Percentiles rank a stretch among this genome's conserved stretches.
These are phyloP conservation scores for Sclerotinia nivalis DNA, from an alignment of 2,329 filamentous ascomycete genomes.

Conservation along the genomic window DNA sequence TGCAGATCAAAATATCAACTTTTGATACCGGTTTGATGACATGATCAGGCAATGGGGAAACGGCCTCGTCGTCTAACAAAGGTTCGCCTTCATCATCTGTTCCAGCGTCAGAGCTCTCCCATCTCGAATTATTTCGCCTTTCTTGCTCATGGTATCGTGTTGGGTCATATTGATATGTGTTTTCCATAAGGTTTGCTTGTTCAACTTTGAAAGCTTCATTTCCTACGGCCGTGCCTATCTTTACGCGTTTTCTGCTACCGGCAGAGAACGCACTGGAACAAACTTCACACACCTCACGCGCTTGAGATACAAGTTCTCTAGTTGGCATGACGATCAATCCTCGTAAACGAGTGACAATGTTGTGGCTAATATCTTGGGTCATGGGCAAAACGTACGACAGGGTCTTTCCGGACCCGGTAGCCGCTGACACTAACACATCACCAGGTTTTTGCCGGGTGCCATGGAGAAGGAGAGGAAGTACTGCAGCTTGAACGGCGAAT, in stretches of 20 bases:
- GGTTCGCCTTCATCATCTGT: constrained; percentile 45
- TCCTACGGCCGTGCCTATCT: constrained; percentile 80
- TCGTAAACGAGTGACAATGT: constrained; percentile 65
- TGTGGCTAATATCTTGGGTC: constrained; percentile 70
- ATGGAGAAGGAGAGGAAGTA: constrained; percentile 77
- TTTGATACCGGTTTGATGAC: constrained; percentile 67
- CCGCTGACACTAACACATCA: constrained; percentile 86
- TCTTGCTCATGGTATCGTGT: constrained; percentile 52
- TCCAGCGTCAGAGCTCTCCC: constrained; percentile 49
- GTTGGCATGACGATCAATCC: constrained; percentile 89
- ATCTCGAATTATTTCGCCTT: constrained; percentile 46
- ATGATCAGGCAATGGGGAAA: constrained; percentile 56
- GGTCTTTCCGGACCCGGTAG: constrained; percentile 95
- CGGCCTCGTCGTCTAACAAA: constrained; percentile 41
- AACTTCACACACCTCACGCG: constrained; percentile 72
- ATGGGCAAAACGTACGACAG: constrained; percentile 88
- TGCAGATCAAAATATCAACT: constrained; percentile 87
- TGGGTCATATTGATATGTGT: constrained; percentile 69
- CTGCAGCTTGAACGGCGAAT: constrained; percentile 76
- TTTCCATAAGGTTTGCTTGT: constrained; percentile 60
- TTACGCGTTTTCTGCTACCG: constrained; percentile 63
- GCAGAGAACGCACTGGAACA: constrained; percentile 65
- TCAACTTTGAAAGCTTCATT: constrained; percentile 71
- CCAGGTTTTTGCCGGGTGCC: constrained; percentile 62
- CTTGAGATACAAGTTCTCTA: constrained; percentile 85